Evolutionary conservation across 148 eudicot species (phyloP).

Genomic region (Diospyros lotus): DNA sequence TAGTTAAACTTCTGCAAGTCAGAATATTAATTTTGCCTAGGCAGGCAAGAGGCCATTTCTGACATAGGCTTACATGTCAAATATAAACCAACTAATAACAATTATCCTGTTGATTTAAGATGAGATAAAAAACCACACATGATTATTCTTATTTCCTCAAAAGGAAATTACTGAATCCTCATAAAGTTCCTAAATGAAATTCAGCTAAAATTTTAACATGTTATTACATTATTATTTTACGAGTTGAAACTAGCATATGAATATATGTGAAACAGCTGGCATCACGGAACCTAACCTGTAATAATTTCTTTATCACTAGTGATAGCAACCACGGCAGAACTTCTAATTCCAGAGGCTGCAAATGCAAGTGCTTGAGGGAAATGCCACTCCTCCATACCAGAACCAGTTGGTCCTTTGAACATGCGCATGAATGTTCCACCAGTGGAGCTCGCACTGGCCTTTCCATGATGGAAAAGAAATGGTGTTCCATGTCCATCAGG

Average conservation of each 20-base stretch:
- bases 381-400: slow-evolving; percentile 62
- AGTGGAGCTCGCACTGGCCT: slow-evolving; percentile 46
- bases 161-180: slow-evolving; percentile 1
- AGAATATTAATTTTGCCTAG: neutral
- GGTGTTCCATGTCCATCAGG: slow-evolving; percentile 95
- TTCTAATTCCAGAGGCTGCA: slow-evolving; percentile 80
- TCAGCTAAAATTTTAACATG: neutral
- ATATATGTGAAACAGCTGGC: neutral
- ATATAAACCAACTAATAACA: neutral
- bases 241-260: neutral
- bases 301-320: slow-evolving; percentile 77
- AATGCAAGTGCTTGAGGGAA: slow-evolving; percentile 93
- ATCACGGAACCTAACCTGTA: slow-evolving; percentile 50
- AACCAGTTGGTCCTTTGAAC: slow-evolving; percentile 63
- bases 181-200: slow-evolving; percentile 2
- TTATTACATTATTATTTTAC: neutral
- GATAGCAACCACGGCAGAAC: slow-evolving; percentile 75
- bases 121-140: neutral
- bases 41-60: neutral
- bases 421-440: slow-evolving; percentile 90
- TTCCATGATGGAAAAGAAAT: slow-evolving; percentile 90
- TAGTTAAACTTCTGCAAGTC: neutral
- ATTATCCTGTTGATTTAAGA: neutral
- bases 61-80: neutral
- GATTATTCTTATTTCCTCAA: neutral